Base-by-base conservation (phyloP, 2,329 filamentous ascomycete species). In the Coniosporium tulheliwenetii region DNA sequence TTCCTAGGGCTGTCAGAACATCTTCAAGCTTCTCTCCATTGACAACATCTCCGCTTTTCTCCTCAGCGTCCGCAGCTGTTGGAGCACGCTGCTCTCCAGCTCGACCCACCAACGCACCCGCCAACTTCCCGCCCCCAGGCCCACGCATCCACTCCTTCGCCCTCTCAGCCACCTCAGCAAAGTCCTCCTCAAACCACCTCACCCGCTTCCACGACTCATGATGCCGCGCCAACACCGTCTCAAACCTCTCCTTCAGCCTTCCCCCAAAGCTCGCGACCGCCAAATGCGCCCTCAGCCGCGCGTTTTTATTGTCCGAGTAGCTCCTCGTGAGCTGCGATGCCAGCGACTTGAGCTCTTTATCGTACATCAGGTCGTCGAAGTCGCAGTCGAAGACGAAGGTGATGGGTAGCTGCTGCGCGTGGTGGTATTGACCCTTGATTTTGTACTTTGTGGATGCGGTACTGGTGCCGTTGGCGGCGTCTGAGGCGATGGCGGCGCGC, bases 311-410 rank as follows among this genome's bases (percentile, higher is more conserved):
- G 53, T 94, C 85, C 14, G 86, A 85, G 61, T 98, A 98, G 43
- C 75, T 81, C 42, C 91, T 70, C 8, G 85, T 93, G 45, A 98
- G 70, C 60, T 98, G 91, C 43, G 78, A 75, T 1, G 76, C 75
- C 10, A 98, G 70, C 4, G 85, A 94, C 41, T 87, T 78, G 29
- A 83, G 68, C 62, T 98, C 91, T 50, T 82, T 81, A 32, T 89
- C 82, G 39, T 70, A 71, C 91, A 98, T 98, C 54, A 87, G 73
- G 35, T 82, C 69, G 58, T 98, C 87, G 57, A 93, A 98, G 48
- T 83, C 78, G 62, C 89, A 96, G 64, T 98, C 91, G 46, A 98
- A 66, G 44, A 98, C 69, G 48, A 98, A 66, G 0, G 84, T 75
- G 15, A 96, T 65, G 1, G 87, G 86, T 0, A 93, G 71, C 42